Evolutionary conservation across 768 basidiomycete species (phyloP).

Genomic region (Phlebiopsis gigantea): DNA sequence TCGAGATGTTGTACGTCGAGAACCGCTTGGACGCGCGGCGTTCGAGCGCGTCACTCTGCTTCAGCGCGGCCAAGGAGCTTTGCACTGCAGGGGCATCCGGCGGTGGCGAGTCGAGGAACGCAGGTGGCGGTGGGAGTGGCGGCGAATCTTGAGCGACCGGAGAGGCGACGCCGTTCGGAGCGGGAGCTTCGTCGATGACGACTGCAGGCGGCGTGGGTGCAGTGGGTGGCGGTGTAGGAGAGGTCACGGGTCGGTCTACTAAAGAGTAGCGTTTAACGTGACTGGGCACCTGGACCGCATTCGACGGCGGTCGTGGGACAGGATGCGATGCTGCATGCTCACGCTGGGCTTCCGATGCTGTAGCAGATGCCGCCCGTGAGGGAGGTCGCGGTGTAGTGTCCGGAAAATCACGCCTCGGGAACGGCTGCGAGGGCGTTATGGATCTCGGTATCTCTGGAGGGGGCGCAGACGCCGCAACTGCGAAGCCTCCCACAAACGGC

Average conservation of each 20-base stretch:
- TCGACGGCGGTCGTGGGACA: conserved; percentile 16
- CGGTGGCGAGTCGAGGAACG: conserved; percentile 17
- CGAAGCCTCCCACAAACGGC: conserved; percentile 50
- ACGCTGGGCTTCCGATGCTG: neutral
- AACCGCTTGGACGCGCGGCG: conserved; percentile 94
- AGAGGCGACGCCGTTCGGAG: neutral
- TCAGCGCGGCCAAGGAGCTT: conserved; percentile 81
- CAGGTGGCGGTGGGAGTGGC: conserved; percentile 1
- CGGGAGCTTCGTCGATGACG: conserved; percentile 45
- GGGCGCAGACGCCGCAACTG: conserved; percentile 13
- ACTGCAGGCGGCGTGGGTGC: conserved; percentile 34
- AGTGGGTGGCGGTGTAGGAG: conserved; percentile 26
- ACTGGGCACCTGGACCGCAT: conserved; percentile 38
- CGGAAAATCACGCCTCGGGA: conserved; percentile 3
- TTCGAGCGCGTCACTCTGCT: conserved; percentile 81
- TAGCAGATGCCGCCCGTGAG: conserved; percentile 6
- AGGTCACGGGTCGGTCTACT: conserved; percentile 58
- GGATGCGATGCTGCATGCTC: conserved; percentile 6
- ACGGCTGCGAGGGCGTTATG: conserved; percentile 17
- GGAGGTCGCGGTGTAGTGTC: conserved; percentile 9
- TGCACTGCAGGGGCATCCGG: conserved; percentile 61
- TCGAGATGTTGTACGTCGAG: conserved; percentile 89
- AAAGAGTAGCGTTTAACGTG: conserved; percentile 77
- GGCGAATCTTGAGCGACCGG: neutral
- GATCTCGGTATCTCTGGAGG: conserved; percentile 12